Evolutionary conservation across 2,329 filamentous ascomycete species (phyloP).

Genomic region (Blastomyces emzantsi): DNA sequence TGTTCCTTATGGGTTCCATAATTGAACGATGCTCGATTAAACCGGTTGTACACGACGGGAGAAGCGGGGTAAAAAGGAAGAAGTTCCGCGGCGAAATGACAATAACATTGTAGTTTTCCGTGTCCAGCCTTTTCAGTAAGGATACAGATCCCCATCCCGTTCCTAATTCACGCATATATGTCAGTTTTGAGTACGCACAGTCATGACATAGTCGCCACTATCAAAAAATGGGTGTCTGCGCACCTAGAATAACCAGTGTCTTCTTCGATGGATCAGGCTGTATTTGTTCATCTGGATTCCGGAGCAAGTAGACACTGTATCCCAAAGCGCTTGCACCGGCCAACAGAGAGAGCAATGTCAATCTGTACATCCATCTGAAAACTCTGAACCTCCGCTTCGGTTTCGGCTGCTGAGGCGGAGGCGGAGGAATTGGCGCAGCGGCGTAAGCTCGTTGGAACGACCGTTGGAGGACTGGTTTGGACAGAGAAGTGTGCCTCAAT

Average conservation of each 20-base stretch:
- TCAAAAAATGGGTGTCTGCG: slow-evolving; percentile 17
- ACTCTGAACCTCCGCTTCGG: slow-evolving; percentile 56
- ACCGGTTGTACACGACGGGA: slow-evolving; percentile 95
- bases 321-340: slow-evolving; percentile 61
- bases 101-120: slow-evolving; percentile 97
- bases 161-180: slow-evolving; percentile 46
- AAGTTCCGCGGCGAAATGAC: slow-evolving; percentile 98
- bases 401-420: slow-evolving; percentile 27
- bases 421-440: slow-evolving; percentile 27
- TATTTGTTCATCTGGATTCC: slow-evolving; percentile 71
- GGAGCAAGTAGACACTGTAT: slow-evolving; percentile 74
- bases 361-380: slow-evolving; percentile 73
- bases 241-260: slow-evolving; percentile 92
- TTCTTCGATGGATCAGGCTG: slow-evolving; percentile 83
- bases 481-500: slow-evolving; percentile 19
- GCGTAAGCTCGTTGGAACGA: slow-evolving; percentile 43
- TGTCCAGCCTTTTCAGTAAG: slow-evolving; percentile 96
- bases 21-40: slow-evolving; percentile 98
- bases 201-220: background rate
- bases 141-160: slow-evolving; percentile 96
- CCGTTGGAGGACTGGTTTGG: slow-evolving; percentile 25
- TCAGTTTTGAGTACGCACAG: slow-evolving; percentile 13
- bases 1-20: slow-evolving; percentile 97
- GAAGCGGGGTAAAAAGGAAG: slow-evolving; percentile 97
- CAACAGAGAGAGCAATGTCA: slow-evolving; percentile 66